Base-by-base conservation (phyloP, 2,329 filamentous ascomycete genomes). In the Claviceps quebecensis region DNA sequence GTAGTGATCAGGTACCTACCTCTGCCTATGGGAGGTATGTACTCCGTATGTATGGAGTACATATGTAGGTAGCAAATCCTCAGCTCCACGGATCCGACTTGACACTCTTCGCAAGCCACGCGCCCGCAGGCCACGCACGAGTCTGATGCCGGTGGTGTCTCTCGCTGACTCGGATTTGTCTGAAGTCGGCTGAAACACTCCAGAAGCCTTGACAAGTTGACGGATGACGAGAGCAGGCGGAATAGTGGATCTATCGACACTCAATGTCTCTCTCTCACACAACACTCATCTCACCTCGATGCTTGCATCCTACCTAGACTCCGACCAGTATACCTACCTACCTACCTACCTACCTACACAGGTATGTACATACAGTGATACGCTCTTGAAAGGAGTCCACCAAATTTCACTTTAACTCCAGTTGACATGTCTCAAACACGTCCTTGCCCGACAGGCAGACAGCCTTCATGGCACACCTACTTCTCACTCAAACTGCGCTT, bases 191-290 rank as follows among this genome's bases (percentile, higher is more conserved):
- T n/a, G 29, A 34, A 34, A 34, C 29, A 34, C 29, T 34, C 47
- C 19, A 36, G 16, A n/a, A 22, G 46, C 34, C 46, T 36, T n/a
- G n/a, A n/a, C n/a, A n/a, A n/a, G 19, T n/a, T n/a, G n/a, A 37
- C 37, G 39, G 47, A 49, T 23, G 38, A 34, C 23, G 39, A 26
- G n/a, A 37, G 36, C 50, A 22, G 29, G 34, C 26, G 23, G 14
- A 23, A 45, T 40, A 23, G 51, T 41, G 51, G 51, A 47, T 52
- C 47, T 14, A 22, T 49, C 29, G 26, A 49, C 43, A 26, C 37
- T 37, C 48, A 52, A 52, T 52, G 51, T 52, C 51, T 52, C 51
- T 36, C 51, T 16, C 44, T 52, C 51, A 37, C 47, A 49, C 51
- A 46, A 40, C 17, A 34, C 40, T 49, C 48, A 48, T 48, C 49